Conservation (phyloP, 2,329 filamentous ascomycete species). For the Fusarium penzigii region DNA sequence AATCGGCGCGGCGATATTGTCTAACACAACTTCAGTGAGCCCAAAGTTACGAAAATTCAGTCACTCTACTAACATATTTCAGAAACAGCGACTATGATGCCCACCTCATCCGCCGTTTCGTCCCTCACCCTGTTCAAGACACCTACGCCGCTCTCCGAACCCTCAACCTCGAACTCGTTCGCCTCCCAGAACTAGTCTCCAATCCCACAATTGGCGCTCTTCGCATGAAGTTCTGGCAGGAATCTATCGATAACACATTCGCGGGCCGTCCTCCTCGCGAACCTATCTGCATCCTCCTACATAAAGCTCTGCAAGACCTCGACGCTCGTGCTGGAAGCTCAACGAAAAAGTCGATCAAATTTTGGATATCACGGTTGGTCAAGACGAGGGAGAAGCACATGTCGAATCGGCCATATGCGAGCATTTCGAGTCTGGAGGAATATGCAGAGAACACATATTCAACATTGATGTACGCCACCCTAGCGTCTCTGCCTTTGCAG, state of each 20-base stretch:
- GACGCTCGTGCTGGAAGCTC: constrained; percentile 43
- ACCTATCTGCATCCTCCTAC: constrained; percentile 83
- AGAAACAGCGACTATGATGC: constrained; percentile 90
- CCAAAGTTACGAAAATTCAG: fast-evolving
- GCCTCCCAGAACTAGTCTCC: constrained; percentile 86
- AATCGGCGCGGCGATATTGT: constrained; percentile 56
- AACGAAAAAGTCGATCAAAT: constrained; percentile 58
- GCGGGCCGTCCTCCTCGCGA: constrained; percentile 81
- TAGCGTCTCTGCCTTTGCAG: constrained; percentile 76
- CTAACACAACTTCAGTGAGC: constrained; percentile 52
- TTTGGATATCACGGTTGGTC: constrained; percentile 77
- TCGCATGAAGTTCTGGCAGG: constrained; percentile 94
- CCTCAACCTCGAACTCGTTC: constrained; percentile 88
- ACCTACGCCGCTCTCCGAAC: constrained; percentile 89
- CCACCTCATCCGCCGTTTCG: constrained; percentile 81
- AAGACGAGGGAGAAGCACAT: constrained; percentile 80
- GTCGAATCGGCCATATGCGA: constrained; percentile 79
- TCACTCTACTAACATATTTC: constrained; percentile 11
- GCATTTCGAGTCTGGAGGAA: constrained; percentile 72
- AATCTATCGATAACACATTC: constrained; percentile 77
- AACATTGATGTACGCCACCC: constrained; percentile 83
- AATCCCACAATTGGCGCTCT: constrained; percentile 84
- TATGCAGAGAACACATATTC: constrained; percentile 97
- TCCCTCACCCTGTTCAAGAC: constrained; percentile 72
- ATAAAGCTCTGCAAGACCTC: constrained; percentile 68